A percentile compares a stretch with the other conserved stretches of the same genome.
Conservation (phyloP, 2,329 filamentous ascomycete genomes). For the Botrytis porri region DNA sequence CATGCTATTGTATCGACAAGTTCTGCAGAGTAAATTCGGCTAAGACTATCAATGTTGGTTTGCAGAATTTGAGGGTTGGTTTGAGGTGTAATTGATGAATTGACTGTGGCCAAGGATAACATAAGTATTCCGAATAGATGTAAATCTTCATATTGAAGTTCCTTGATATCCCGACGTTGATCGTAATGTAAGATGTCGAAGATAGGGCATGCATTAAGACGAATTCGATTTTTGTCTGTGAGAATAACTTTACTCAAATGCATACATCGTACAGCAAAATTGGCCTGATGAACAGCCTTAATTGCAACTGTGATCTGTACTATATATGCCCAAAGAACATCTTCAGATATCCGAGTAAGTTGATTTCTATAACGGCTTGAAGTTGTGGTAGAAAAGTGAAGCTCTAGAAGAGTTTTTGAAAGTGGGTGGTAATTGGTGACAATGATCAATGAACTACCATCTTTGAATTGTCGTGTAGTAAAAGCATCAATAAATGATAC, state of each 20-base stretch:
- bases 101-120: constrained; percentile 75
- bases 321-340: constrained; percentile 84
- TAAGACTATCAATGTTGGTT: constrained; percentile 72
- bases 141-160: constrained; percentile 86
- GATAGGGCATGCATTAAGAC: constrained; percentile 83
- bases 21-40: constrained; percentile 72
- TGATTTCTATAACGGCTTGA: constrained; percentile 41
- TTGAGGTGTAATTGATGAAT: constrained; percentile 40
- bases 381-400: constrained; percentile 55
- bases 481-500: constrained; percentile 90
- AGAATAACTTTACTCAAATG: constrained; percentile 85
- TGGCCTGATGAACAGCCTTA: constrained; percentile 76
- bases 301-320: constrained; percentile 87
- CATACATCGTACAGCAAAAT: constrained; percentile 81
- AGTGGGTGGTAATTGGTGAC: constrained; percentile 91
- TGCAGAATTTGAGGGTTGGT: constrained; percentile 49
- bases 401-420: constrained; percentile 83
- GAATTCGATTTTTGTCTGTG: constrained; percentile 85
- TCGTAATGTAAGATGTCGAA: constrained; percentile 88
- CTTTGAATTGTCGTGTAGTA: constrained; percentile 87
- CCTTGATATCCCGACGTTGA: constrained; percentile 60
- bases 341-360: constrained; percentile 56
- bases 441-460: constrained; percentile 83
- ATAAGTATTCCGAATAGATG: constrained; percentile 80
- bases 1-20: constrained; percentile 77